Evolutionary conservation across 805 yeast genomes (phyloP), one percentile per base, ranked within the genome.

Genomic region (Dipodascopsis uninucleata): DNA sequence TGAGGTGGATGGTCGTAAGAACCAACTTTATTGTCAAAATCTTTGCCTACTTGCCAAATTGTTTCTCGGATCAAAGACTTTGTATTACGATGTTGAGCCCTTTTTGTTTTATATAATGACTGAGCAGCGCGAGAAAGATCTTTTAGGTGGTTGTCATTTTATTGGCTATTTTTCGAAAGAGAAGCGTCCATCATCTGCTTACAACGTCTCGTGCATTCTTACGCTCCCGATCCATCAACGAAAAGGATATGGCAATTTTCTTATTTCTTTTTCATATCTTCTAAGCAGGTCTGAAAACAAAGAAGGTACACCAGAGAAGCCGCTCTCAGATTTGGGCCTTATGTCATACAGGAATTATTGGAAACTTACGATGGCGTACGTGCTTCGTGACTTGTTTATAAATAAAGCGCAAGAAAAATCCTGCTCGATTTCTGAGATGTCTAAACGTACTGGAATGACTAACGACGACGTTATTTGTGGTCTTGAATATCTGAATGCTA

Each of bases 61-160:
- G 47, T 93, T 89, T 59, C 71, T 93, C 40, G 86, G 89, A 63
- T 86, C 96, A 1, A 93, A 93, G 61, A 87, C 97, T 0, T 69
- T 93, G 40, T 89, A 88, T 61, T 87, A 87, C 61, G 97, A 93
- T 59, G 97, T 90, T 34, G 96, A 93, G 63, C 96, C 97, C 1
- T 90, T 90, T 58, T 76, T 84, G 61, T 93, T 93, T 61, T 93
- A 90, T 64, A 79, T 89, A 1, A 65, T 93, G 35, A 84, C 90
- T 4, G 93, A 84, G 53, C 69, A 75, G 33, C 85, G 80, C 57
- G 70, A 59, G 4, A 59, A 60, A 5, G n/a, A n/a, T n/a, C n/a
- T n/a, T n/a, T n/a, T n/a, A n/a, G 20, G 36, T 5, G 71, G 70
- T 14, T 82, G 82, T 60, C 88, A 85, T 59, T 84, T 93, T 65